Percentiles rank a stretch among this genome's conserved stretches.
Evolutionary conservation across 768 basidiomycete species (phyloP).

Genomic region (Hypholoma sublateritium): DNA sequence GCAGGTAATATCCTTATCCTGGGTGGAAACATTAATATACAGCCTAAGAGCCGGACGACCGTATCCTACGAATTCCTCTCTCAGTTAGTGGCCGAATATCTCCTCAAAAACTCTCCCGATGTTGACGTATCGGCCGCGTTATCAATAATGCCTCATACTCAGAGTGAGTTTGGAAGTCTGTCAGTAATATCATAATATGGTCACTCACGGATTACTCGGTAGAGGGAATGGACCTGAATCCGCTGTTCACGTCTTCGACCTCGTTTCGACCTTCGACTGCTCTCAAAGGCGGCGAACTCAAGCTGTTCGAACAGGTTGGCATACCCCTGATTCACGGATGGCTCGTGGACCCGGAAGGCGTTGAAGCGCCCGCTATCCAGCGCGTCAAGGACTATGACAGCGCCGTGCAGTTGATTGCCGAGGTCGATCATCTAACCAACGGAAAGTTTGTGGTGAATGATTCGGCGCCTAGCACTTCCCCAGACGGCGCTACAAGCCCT

Average conservation of each 20-base stretch:
- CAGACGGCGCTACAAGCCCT: constrained; percentile 21
- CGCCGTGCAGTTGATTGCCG: constrained; percentile 72
- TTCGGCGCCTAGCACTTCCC: constrained; percentile 12
- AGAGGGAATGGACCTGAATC: constrained; percentile 92
- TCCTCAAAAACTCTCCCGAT: constrained; percentile 58
- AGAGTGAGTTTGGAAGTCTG: constrained; percentile 48
- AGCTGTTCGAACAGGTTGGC: constrained; percentile 80
- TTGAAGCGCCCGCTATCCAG: constrained; percentile 54
- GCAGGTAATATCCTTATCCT: constrained; percentile 87
- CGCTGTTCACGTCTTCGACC: constrained; percentile 69
- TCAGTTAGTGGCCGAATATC: constrained; percentile 79
- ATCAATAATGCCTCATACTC: constrained; percentile 74
- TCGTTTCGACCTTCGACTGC: constrained; percentile 63
- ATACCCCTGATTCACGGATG: constrained; percentile 89
- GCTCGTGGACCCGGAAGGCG: constrained; percentile 71
- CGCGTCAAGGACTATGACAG: constrained; percentile 68
- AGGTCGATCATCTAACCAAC: constrained; percentile 72
- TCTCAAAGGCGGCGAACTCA: constrained; percentile 63
- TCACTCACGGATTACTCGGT: neutral
- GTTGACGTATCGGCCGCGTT: constrained; percentile 72
- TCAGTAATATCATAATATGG: neutral
- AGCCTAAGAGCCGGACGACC: constrained; percentile 59
- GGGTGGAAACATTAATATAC: constrained; percentile 76
- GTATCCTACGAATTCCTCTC: constrained; percentile 88
- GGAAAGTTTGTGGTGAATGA: constrained; percentile 56